Evolutionary conservation across 805 yeast species (phyloP), one percentile per base, ranked within the genome.

Genomic region (Candida cerambycidarum): DNA sequence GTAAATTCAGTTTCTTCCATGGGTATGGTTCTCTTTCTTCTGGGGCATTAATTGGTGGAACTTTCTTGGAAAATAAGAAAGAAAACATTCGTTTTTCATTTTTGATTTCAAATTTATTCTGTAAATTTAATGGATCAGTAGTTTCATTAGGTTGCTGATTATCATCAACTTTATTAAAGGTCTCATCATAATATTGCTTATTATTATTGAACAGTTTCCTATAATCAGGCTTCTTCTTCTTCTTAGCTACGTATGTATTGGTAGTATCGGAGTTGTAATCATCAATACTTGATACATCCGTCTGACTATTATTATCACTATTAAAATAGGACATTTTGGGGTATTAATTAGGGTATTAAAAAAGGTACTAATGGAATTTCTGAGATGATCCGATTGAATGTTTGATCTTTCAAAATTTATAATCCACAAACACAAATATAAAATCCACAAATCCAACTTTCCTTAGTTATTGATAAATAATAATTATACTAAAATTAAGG

Each of bases 1-100:
- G n/a, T 1, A 57, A 40, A 47, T 73, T 77, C 10, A 57, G 47
- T 4, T 27, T 38, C 33, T 61, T 62, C 65, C 79, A 68, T 1
- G 83, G 84, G 48, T 69, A 80, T 1, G 59, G 53, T 16, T 53
- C 58, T 43, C 86, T 62, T 45, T 82, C 85, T 9, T 75, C 78
- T 5, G 67, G 71, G 5, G 53, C 25, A 1, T 82, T 80, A 2
- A 81, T 55, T 0, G 75, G 75, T 0, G 83, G 81, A 0, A 79
- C 70, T 19, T 67, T 61, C 32, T 68, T 76, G 17, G 76, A 55
- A 49, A 80, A 71, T 23, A 80, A 43, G 43, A 74, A 75, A 1
- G 81, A 67, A 44, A 82, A 73, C 36, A 73, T 37, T 46, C 86
- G 64, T 45, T 69, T 71, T 53, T 81, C 80, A 69, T 51, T 74